These are phyloP conservation scores for Rhizopus arrhizus DNA, from an alignment of 371 early-diverging fungal species.

Conservation along the genomic window DNA sequence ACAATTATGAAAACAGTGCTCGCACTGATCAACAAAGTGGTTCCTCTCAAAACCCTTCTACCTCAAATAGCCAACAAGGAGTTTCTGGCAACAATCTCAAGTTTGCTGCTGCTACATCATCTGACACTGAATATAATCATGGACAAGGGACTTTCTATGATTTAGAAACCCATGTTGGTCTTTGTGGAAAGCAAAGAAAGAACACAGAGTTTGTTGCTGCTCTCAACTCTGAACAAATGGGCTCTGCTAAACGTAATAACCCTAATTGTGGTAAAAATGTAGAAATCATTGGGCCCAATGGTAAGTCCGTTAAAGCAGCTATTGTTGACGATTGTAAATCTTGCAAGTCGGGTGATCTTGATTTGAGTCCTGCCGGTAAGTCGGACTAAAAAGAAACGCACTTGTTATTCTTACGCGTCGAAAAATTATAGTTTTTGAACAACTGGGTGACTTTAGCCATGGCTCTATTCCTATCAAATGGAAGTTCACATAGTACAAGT, in stretches of 20 bases:
- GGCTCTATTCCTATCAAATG: slow-evolving; percentile 34
- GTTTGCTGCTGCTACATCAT: slow-evolving; percentile 15
- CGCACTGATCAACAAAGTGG: background rate
- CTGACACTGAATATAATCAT: slow-evolving; percentile 18
- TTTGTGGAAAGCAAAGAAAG: slow-evolving; percentile 35
- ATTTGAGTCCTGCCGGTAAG: slow-evolving; percentile 44
- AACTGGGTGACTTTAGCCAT: slow-evolving; percentile 38
- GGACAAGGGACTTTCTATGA: slow-evolving; percentile 44
- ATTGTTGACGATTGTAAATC: slow-evolving; percentile 54
- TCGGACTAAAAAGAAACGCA: background rate
- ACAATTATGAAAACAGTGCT: background rate
- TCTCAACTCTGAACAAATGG: slow-evolving; percentile 37
- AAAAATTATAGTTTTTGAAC: slow-evolving; percentile 29
- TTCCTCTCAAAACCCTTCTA: background rate
- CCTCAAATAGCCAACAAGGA: background rate
- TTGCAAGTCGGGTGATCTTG: slow-evolving; percentile 32
- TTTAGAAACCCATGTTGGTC: slow-evolving; percentile 33
- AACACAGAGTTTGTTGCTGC: slow-evolving; percentile 43
- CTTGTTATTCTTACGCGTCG: background rate
- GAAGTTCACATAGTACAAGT: slow-evolving; percentile 21
- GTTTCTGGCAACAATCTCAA: slow-evolving; percentile 9
- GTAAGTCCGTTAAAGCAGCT: slow-evolving; percentile 36
- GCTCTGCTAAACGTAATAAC: slow-evolving; percentile 25
- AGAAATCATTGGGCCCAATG: slow-evolving; percentile 46
- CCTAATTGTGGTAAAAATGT: slow-evolving; percentile 52